Percentiles rank a stretch among this genome's conserved stretches.
Conservation (phyloP, 2,329 filamentous ascomycete species). For the Sporothrix pseudoabietina region DNA sequence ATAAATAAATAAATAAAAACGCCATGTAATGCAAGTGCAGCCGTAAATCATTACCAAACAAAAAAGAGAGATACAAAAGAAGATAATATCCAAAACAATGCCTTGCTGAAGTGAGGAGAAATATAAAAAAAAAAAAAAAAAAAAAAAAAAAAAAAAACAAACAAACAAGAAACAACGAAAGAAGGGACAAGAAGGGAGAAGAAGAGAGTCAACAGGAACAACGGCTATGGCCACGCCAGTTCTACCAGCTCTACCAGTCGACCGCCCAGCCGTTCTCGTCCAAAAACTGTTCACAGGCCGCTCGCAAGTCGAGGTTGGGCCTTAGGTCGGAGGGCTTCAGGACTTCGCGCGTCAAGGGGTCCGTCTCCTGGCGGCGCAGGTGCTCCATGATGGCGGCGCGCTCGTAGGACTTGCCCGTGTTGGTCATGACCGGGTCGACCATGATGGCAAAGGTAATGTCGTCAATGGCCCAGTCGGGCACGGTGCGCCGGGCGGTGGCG, state of each 20-base stretch:
- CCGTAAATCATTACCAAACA: background rate
- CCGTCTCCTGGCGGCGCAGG: constrained; percentile 70
- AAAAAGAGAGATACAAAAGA: background rate
- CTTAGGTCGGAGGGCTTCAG: constrained; percentile 70
- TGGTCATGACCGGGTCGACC: constrained; percentile 74
- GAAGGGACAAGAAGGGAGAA: background rate
- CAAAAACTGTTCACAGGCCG: constrained; percentile 72
- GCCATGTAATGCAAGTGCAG: constrained; percentile 16
- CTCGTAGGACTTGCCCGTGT: constrained; percentile 89
- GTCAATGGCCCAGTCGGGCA: constrained; percentile 77
- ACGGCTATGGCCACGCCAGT: no score
- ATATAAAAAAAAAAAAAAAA: background rate
- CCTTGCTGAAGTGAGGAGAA: background rate
- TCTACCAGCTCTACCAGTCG: constrained; percentile 68
- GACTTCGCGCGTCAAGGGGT: constrained; percentile 81
- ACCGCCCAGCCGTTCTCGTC: constrained; percentile 88
- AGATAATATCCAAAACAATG: background rate
- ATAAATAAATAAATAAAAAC: background rate
- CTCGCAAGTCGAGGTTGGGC: constrained; percentile 77
- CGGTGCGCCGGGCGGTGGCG: constrained; percentile 54
- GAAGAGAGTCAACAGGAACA: background rate
- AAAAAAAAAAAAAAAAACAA: background rate
- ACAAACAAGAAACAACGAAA: no score
- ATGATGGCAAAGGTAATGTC: constrained; percentile 75
- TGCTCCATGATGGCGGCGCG: constrained; percentile 83